A percentile compares a stretch with the other conserved stretches of the same genome.
phyloP scores from a whole-genome alignment of 2,329 filamentous ascomycete genomes.

The Hypomyces perniciosus region DNA sequence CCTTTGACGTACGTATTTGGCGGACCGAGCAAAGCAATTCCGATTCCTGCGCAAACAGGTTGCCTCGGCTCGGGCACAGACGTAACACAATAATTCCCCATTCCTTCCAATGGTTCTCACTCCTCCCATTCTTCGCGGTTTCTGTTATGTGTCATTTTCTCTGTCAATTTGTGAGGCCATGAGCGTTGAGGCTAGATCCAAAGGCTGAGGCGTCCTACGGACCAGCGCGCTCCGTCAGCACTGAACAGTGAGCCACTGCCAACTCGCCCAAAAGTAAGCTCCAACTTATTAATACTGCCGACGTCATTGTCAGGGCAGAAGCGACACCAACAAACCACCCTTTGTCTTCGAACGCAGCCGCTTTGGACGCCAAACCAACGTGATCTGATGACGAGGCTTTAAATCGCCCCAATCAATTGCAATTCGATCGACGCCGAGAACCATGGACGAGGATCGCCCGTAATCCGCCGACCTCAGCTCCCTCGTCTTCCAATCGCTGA shows the following conservation, averaged over 20 bases:
- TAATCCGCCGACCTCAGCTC: slow-evolving; percentile 8
- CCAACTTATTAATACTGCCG: neutral
- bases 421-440: neutral
- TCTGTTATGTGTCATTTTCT: too few species aligned
- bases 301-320: neutral
- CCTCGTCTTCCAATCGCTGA: slow-evolving; percentile 10
- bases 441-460: slow-evolving; percentile 17
- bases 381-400: neutral
- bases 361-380: neutral
- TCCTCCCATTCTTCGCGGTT: neutral
- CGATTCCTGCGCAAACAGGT: too few species aligned
- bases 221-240: neutral
- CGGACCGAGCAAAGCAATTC: too few species aligned
- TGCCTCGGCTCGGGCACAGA: too few species aligned
- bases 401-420: slow-evolving; percentile 10
- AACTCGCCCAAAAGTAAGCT: slow-evolving; percentile 4
- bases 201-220: neutral
- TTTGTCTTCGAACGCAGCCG: neutral
- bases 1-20: too few species aligned
- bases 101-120: too few species aligned
- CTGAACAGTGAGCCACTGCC: neutral
- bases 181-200: neutral
- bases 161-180: neutral
- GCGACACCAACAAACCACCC: neutral
- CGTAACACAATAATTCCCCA: too few species aligned